phyloP scores from a whole-genome alignment of 1,284 basidiomycete species.

The Puccinia polysora region DNA sequence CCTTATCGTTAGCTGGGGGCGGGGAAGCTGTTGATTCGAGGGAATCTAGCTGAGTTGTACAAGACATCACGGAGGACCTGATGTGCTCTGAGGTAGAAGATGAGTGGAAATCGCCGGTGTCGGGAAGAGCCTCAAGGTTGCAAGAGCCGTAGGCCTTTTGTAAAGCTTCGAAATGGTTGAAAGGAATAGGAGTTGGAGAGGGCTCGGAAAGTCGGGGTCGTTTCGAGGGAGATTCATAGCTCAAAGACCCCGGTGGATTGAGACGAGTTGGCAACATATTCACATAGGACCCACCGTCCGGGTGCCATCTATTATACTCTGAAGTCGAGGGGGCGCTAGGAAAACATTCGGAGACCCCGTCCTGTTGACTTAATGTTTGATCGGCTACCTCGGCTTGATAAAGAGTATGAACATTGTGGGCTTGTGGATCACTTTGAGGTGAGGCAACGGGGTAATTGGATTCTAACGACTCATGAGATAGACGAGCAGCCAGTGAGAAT shows the following conservation, averaged over 20 bases:
- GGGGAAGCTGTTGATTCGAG: background rate
- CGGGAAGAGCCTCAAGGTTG: background rate
- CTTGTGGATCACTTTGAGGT: background rate
- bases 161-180: background rate
- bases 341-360: background rate
- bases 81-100: background rate
- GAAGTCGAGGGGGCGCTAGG: conserved; percentile 1
- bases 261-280: background rate
- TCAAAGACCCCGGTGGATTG: background rate
- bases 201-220: conserved; percentile 4
- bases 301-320: conserved; percentile 16
- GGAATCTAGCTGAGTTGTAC: background rate
- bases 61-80: background rate
- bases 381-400: background rate
- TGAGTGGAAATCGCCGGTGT: background rate
- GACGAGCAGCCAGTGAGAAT: background rate
- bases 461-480: background rate
- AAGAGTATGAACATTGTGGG: background rate
- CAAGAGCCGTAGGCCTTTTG: background rate
- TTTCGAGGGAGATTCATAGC: conserved; percentile 14
- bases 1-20: background rate
- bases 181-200: background rate
- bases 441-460: background rate
- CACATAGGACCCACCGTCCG: background rate
- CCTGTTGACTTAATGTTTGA: background rate